Base-by-base conservation (phyloP, 2,329 filamentous ascomycete species). In the Hypoxylon sp. region DNA sequence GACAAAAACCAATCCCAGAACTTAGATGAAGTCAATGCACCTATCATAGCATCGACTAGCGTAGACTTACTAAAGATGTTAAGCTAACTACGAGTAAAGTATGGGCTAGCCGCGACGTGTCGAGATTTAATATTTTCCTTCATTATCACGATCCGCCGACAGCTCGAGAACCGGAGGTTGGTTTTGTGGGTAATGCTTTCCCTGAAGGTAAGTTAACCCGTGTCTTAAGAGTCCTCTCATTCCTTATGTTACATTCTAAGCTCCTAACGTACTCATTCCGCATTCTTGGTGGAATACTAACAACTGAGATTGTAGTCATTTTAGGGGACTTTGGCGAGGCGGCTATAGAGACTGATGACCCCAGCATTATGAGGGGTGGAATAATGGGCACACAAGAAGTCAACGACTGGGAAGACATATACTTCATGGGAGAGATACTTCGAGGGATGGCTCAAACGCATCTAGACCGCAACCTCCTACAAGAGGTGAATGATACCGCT, bases 61-160 rank as follows among this genome's bases (percentile, higher is more conserved):
- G 6, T n/a, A 48, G 15, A 37, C 7, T 13, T 27, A n/a, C 11
- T 35, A 10, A 39, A 35, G 24, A 27, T 3, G 42, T 27, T 44
- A 24, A 19, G 51, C 50, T 60, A 46, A 65, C 39, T 8, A 13
- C 27, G 8, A 35, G 32, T 11, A 51, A 53, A 65, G 62, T 10
- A 21, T 55, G 60, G 13, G 1, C 31, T n/a, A 55, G 61, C 32
- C 62, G 56, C 21, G 62, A 65, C 50, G 2, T 65, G 1, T n/a
- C n/a, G n/a, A n/a, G n/a, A n/a, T n/a, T n/a, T 24, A 65, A 65
- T 48, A 39, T 60, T 32, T 61, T 65, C 39, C 44, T 65, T 10
- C 62, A 65, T 54, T 65, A 65, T 42, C 47, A 61, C 29, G 13
- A 6, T 7, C 13, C 7, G 31, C 17, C 8, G 2, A 21, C 48